A percentile compares a stretch with the other conserved stretches of the same genome.
Conservation (phyloP, 345 rosid genomes). For the Trapa incisa region DNA sequence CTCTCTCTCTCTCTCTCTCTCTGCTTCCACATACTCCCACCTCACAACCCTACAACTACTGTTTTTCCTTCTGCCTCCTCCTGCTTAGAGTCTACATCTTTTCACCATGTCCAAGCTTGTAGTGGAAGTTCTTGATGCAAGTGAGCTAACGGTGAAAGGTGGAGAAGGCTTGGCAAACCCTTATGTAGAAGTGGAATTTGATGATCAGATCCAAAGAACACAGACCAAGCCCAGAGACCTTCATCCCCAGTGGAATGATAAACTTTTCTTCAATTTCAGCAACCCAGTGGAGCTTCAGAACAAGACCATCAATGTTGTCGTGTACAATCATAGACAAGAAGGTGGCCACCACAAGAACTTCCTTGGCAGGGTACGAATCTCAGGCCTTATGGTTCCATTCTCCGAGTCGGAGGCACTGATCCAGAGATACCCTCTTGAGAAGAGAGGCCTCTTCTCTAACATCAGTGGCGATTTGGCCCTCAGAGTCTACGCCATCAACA, state of each 20-base stretch:
- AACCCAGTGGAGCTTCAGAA: conserved; percentile 28
- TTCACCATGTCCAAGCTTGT: conserved; percentile 53
- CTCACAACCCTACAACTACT: conserved; percentile 8
- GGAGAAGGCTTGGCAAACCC: conserved; percentile 75
- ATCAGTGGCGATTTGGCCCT: conserved; percentile 66
- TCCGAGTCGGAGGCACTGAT: conserved; percentile 46
- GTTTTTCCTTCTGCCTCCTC: conserved; percentile 10
- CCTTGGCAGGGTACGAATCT: conserved; percentile 73
- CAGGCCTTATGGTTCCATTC: conserved; percentile 44
- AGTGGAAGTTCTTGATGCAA: conserved; percentile 64
- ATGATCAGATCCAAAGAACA: conserved; percentile 46
- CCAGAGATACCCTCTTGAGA: conserved; percentile 76
- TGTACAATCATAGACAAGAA: conserved; percentile 41
- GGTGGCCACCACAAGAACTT: conserved; percentile 36
- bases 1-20: conserved; percentile 5
- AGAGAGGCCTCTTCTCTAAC: conserved; percentile 62
- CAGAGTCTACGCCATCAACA: conserved; percentile 19
- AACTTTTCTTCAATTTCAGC: conserved; percentile 41
- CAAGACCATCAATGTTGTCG: conserved; percentile 39
- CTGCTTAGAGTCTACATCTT: conserved; percentile 1
- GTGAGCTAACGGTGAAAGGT: conserved; percentile 69
- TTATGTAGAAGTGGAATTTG: conserved; percentile 56
- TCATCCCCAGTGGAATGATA: conserved; percentile 64
- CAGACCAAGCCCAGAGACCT: conserved; percentile 53
- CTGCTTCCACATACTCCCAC: too few species aligned